phyloP scores from a whole-genome alignment of 345 rosid species.

The Eucalyptus cloeziana region DNA sequence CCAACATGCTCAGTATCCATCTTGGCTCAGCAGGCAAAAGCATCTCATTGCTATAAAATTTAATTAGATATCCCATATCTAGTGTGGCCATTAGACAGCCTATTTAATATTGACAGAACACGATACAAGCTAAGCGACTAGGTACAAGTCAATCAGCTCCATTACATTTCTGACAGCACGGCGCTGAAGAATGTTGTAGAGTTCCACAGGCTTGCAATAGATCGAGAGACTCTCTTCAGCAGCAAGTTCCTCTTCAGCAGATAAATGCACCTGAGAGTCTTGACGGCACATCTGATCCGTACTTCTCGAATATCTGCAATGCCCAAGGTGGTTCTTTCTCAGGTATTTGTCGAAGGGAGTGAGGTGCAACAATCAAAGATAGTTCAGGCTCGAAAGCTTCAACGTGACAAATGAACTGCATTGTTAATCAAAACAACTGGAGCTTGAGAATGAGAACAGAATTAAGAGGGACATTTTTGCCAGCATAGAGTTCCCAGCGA shows the following conservation, averaged over 20 bases:
- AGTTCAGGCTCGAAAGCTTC: not conserved
- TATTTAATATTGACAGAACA: not conserved
- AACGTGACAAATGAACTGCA: not conserved
- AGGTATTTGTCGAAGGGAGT: not conserved
- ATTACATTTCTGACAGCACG: slow-evolving; percentile 70
- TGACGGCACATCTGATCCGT: slow-evolving; percentile 92
- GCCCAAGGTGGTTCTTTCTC: not conserved
- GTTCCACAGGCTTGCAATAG: slow-evolving; percentile 98
- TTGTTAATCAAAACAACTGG: not conserved
- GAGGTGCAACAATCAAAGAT: not conserved
- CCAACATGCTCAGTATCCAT: not conserved
- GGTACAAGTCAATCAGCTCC: not conserved
- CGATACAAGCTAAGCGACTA: not conserved
- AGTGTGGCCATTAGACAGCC: not conserved
- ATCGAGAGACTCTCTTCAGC: slow-evolving; percentile 79
- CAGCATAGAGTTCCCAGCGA: not conserved
- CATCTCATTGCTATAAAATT: not conserved
- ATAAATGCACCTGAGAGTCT: slow-evolving; percentile 61
- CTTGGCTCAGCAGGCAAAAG: not conserved
- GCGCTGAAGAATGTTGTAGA: slow-evolving; percentile 90
- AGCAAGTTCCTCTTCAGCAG: slow-evolving; percentile 79
- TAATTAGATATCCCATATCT: not conserved
- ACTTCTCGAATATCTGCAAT: slow-evolving; percentile 62
- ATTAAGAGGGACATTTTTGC: not conserved
- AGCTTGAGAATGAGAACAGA: not conserved